Evolutionary conservation across 2,329 filamentous ascomycete species (phyloP), one percentile per base, ranked within the genome.

Genomic region (Pseudocercospora cruenta): DNA sequence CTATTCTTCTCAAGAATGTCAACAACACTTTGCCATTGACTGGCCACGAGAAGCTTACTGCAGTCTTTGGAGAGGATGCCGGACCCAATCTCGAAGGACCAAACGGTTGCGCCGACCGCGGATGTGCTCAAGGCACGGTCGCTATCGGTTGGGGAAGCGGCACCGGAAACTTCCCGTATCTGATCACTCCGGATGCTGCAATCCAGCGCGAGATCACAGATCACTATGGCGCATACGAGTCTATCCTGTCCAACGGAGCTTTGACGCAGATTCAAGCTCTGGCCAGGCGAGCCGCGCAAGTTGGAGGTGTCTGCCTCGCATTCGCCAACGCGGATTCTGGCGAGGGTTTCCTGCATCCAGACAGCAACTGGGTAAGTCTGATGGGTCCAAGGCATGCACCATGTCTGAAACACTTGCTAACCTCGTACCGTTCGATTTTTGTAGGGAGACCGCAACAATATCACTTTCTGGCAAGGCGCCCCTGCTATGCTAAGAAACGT

Each of bases 291-390:
- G 85, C 84, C 3, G 84, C 85, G 22, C 62, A 73, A 22, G 74
- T 77, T 19, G 70, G 68, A 12, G 76, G 76, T 59, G 83, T 81
- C 2, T 85, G 87, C 2, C 86, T 98, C 49, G 93, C 97, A 7
- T 97, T 97, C 73, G 93, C 92, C 74, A 97, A 96, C 71, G 89
- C 93, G 12, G 86, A 94, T 76, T 87, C 90, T 2, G 94, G 94
- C 59, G 94, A 98, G 58, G 93, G 92, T 4, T 97, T 87, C 80
- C 92, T 97, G 74, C 85, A 80, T 26, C 87, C 96, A 0, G 94
- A 94, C 68, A 90, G 88, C 62, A 97, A 97, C 76, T 82, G 85
- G 28, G 26, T 26, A 26, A 26, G 26, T 26, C 26, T 26, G 26
- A 26, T 26, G 26, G 26, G 26, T 26, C 6, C 26, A 26, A 26